Evolutionary conservation across 2,329 filamentous ascomycete species (phyloP), one percentile per base, ranked within the genome.

Genomic region (Hypoxylon sp.): DNA sequence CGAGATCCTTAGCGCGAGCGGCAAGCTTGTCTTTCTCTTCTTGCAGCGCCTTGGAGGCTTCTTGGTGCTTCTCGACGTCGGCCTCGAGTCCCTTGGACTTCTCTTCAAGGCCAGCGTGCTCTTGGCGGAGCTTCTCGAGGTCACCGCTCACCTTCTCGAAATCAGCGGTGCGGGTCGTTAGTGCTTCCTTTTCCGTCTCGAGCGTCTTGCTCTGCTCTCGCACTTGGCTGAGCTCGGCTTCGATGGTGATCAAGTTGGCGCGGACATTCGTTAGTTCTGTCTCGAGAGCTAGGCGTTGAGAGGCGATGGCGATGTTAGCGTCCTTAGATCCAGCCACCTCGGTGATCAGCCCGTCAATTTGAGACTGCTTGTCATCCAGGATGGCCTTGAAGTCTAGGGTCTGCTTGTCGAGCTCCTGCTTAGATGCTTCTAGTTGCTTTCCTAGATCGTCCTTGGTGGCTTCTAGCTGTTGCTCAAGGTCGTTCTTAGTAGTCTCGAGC

Each of bases 291-390:
- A 77, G 64, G 11, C 72, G 68, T 56, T 76, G 66, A 6, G 71
- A 64, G 6, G 73, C 76, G 30, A 77, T 73, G n/a, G 74, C 66
- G 46, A 77, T 69, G 61, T 77, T 77, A 53, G 76, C 76, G 17
- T 75, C 74, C 63, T 76, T 75, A 20, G 76, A 72, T n/a, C 75
- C 75, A 13, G 64, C 72, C 27, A 77, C 31, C 63, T 77, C 74
- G 13, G 65, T 75, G 56, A 73, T 73, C 4, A 77, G 67, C 13
- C 66, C 65, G 42, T 77, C 72, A 46, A 77, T 71, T 20, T 53
- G 63, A 2, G 74, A 68, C 50, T 77, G 75, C 68, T 74, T 76
- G 64, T 75, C 74, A 64, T 72, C 73, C 4, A 70, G 64, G 25
- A 66, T 70, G 17, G 58, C 53, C 64, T 73, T 66, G 67, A 74